Conservation (phyloP, 1,284 basidiomycete genomes). For the Xerocomus nothofagi region DNA sequence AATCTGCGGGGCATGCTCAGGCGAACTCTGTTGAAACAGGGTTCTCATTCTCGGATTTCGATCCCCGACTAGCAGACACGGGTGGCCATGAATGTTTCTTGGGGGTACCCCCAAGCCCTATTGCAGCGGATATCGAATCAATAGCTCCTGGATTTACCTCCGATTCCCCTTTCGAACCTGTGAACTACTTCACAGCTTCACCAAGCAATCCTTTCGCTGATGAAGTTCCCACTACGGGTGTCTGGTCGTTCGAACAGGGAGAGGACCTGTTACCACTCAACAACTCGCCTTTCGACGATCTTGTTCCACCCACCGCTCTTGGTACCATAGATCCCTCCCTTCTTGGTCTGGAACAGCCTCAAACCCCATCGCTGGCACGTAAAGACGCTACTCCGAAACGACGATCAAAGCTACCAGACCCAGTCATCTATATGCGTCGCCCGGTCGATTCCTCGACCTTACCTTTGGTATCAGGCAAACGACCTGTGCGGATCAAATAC, state of each 20-base stretch:
- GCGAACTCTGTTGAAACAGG: conserved; percentile 2
- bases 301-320: background rate
- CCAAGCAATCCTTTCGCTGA: conserved; percentile 3
- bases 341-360: conserved; percentile 20
- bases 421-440: conserved; percentile 33
- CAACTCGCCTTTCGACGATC: background rate
- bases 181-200: conserved; percentile 2
- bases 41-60: conserved; percentile 8
- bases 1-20: background rate
- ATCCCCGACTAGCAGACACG: conserved; percentile 5
- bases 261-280: background rate
- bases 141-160: background rate
- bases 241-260: conserved; percentile 17
- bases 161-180: conserved; percentile 4
- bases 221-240: background rate
- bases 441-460: conserved; percentile 24
- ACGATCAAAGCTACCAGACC: conserved; percentile 22
- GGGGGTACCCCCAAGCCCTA: conserved; percentile 32
- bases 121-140: background rate
- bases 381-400: conserved; percentile 1
- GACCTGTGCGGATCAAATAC: conserved; percentile 34
- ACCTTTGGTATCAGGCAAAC: conserved; percentile 26
- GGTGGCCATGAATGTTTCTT: conserved; percentile 22
- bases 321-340: conserved; percentile 34
- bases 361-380: background rate